Evolutionary conservation across 441 rosid species (phyloP).

Genomic region (Hypseocharis bilobata): DNA sequence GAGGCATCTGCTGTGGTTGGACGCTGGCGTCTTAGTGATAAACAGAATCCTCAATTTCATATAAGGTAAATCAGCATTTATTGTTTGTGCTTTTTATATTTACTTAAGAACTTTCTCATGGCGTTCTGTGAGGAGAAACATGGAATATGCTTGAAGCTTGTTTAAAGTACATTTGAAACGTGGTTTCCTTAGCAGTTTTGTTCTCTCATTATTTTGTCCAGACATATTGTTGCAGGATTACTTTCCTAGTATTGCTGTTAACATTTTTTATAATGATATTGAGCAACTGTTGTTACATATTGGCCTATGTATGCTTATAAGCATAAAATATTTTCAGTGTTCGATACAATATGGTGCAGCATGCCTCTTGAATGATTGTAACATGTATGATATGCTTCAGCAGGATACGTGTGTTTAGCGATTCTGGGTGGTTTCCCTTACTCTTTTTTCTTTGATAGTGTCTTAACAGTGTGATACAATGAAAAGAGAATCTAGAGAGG

Average conservation of each 20-base stretch:
- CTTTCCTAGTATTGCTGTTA: too few relatives aligned
- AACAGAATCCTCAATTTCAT: slow-evolving; percentile 11
- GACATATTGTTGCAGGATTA: too few relatives aligned
- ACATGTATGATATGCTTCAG: too few relatives aligned
- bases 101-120: not conserved
- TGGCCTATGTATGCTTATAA: too few relatives aligned
- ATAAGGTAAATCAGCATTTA: slow-evolving; percentile 29
- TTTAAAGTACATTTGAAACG: not conserved
- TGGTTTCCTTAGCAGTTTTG: not conserved
- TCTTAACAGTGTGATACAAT: too few relatives aligned
- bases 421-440: not conserved
- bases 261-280: too few relatives aligned
- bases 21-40: slow-evolving; percentile 36
- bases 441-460: not conserved
- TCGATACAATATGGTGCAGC: too few relatives aligned
- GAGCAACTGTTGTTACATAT: too few relatives aligned
- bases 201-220: not conserved
- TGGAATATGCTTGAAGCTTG: not conserved
- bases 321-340: too few relatives aligned
- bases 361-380: too few relatives aligned
- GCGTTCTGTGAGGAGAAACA: not conserved
- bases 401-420: too few relatives aligned
- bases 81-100: not conserved
- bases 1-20: slow-evolving; percentile 34
- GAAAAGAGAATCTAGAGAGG: not conserved